These are phyloP conservation scores for Lichtheimia ramosa DNA, from an alignment of 371 early-diverging fungal species.

Conservation along the genomic window DNA sequence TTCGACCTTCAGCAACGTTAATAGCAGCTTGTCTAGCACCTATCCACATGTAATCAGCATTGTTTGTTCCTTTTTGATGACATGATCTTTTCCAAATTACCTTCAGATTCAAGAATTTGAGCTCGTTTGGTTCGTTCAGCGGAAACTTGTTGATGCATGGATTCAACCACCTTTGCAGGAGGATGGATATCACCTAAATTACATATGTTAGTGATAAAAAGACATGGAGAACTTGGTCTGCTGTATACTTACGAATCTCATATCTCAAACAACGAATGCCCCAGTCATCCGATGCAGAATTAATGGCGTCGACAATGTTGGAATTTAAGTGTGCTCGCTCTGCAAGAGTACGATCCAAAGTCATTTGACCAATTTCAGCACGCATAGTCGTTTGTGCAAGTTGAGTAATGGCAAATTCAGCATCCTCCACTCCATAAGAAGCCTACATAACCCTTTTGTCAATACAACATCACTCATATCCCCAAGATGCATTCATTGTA, in stretches of 20 bases:
- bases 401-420: constrained; percentile 93
- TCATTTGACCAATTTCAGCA: constrained; percentile 98
- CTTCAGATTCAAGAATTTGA: constrained; percentile 95
- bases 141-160: constrained; percentile 97
- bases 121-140: constrained; percentile 97
- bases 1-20: constrained; percentile 96
- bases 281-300: constrained; percentile 93
- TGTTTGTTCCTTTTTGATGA: not conserved
- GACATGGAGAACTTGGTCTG: constrained; percentile 7
- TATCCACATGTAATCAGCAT: not conserved
- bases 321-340: constrained; percentile 91
- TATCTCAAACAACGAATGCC: constrained; percentile 94
- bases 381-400: constrained; percentile 98
- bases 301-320: constrained; percentile 95
- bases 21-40: constrained; percentile 92
- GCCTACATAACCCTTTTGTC: constrained; percentile 49
- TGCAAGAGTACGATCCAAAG: constrained; percentile 93
- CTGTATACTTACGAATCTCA: constrained; percentile 68
- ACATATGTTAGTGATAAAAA: constrained; percentile 9
- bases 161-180: constrained; percentile 91
- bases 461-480: no score
- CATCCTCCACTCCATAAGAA: constrained; percentile 95
- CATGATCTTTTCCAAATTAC: not conserved
- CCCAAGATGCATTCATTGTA: constrained; percentile 12
- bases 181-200: constrained; percentile 89